Evolutionary conservation across 371 early-diverging fungal species (phyloP).

Genomic region (Nosema granulosis): DNA sequence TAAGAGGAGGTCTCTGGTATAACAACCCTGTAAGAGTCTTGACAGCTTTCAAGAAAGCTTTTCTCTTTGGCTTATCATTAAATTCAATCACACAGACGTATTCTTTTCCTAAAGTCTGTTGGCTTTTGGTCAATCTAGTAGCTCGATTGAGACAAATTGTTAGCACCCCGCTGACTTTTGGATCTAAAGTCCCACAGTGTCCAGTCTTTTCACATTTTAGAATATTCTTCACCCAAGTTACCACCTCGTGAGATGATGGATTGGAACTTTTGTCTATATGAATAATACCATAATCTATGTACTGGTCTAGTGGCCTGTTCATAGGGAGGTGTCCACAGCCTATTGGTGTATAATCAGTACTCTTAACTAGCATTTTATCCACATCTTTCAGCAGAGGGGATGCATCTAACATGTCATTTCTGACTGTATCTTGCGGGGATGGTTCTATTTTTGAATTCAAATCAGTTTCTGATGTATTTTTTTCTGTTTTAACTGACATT

Average conservation of each 20-base stretch:
- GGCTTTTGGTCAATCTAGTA: conserved; percentile 94
- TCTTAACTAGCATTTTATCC: conserved; percentile 91
- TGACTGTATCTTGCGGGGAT: neutral
- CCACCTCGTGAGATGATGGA: conserved; percentile 99
- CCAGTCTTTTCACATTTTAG: conserved; percentile 96
- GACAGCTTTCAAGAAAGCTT: conserved; percentile 70
- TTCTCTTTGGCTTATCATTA: conserved; percentile 42
- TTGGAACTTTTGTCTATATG: conserved; percentile 96
- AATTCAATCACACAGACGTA: conserved; percentile 92
- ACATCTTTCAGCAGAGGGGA: conserved; percentile 72
- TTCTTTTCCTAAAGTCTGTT: conserved; percentile 94
- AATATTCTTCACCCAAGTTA: conserved; percentile 97
- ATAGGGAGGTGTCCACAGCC: conserved; percentile 86
- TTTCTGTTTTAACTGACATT: too few relatives aligned
- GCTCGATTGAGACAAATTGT: conserved; percentile 96
- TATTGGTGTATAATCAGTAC: conserved; percentile 92
- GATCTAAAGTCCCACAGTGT: conserved; percentile 97
- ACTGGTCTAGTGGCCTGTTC: conserved; percentile 82
- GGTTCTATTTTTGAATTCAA: too few relatives aligned
- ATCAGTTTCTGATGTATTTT: too few relatives aligned
- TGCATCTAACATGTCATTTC: conserved; percentile 16
- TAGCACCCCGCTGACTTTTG: conserved; percentile 96
- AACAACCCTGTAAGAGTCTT: conserved; percentile 91
- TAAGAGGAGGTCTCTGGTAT: conserved; percentile 97
- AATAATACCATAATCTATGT: conserved; percentile 83